These are phyloP conservation scores for Medicago lupulina DNA, from an alignment of 306 rosid species.

Conservation along the genomic window DNA sequence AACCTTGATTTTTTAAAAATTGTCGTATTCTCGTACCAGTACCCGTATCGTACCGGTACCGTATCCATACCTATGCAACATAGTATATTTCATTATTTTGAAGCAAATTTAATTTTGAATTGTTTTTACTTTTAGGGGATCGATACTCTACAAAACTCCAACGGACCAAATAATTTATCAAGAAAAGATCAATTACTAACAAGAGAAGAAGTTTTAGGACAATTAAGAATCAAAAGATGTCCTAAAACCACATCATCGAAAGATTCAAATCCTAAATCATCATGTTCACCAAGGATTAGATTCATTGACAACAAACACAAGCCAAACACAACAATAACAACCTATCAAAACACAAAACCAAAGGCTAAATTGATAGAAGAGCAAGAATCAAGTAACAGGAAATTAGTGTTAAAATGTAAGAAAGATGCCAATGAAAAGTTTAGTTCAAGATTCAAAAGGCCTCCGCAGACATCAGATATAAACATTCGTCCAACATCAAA, in stretches of 20 bases:
- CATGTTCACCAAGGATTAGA: conserved; percentile 56
- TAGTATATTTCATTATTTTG: background rate
- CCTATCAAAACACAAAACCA: conserved; percentile 49
- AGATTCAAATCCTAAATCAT: conserved; percentile 37
- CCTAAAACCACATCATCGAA: conserved; percentile 38
- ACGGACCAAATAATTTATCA: background rate
- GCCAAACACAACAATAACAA: conserved; percentile 41
- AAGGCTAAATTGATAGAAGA: conserved; percentile 35
- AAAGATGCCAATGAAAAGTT: conserved; percentile 50
- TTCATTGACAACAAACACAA: conserved; percentile 56
- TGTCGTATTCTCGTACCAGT: no score
- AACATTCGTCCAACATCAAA: conserved; percentile 57
- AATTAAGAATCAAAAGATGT: conserved; percentile 49
- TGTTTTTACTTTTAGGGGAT: background rate
- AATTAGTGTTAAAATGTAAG: conserved; percentile 39
- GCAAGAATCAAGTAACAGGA: conserved; percentile 38
- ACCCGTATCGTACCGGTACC: no score
- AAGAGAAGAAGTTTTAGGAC: conserved; percentile 45
- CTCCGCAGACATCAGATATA: conserved; percentile 54
- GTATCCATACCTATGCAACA: no score
- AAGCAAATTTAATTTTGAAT: background rate
- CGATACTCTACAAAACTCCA: background rate
- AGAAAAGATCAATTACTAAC: conserved; percentile 31
- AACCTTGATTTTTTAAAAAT: no score
- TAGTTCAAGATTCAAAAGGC: conserved; percentile 56